Evolutionary conservation across 2,329 filamentous ascomycete genomes (phyloP).

Genomic region (Coleophoma eucalyptorum): DNA sequence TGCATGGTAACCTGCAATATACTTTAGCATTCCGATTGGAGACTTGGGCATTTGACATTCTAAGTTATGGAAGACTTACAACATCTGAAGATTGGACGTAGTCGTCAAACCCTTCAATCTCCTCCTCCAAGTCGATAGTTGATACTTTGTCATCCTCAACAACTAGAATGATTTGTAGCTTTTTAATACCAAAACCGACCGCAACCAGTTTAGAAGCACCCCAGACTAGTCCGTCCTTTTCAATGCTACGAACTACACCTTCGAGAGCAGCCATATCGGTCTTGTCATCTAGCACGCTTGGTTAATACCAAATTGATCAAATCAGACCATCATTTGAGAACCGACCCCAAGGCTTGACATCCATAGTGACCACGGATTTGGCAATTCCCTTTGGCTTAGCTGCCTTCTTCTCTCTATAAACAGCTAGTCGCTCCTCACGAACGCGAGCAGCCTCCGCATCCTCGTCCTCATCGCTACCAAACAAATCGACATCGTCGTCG

Average conservation of each 20-base stretch:
- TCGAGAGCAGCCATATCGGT: conserved; percentile 85
- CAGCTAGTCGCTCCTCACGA: conserved; percentile 85
- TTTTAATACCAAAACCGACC: conserved; percentile 97
- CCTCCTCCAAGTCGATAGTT: conserved; percentile 77
- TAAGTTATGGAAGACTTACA: conserved; percentile 36
- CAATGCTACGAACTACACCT: conserved; percentile 73
- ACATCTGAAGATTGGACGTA: conserved; percentile 94
- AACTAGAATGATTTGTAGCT: conserved; percentile 98
- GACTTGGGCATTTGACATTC: conserved; percentile 10
- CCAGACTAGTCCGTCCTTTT: conserved; percentile 95
- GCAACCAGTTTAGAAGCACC: conserved; percentile 85
- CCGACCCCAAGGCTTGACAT: conserved; percentile 98
- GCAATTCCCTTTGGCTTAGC: conserved; percentile 85
- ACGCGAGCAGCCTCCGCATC: conserved; percentile 80
- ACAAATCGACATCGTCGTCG: conserved; percentile 92
- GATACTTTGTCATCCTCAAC: conserved; percentile 97
- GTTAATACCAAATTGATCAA: conserved; percentile 4
- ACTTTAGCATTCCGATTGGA: too few species aligned
- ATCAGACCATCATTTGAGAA: neutral
- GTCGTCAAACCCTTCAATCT: conserved; percentile 86
- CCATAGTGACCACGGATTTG: conserved; percentile 93
- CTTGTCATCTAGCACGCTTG: conserved; percentile 70
- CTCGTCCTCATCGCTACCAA: conserved; percentile 90
- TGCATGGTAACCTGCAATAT: conserved; percentile 68
- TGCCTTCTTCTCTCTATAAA: conserved; percentile 97